Evolutionary conservation across 1,139 yeast genomes (phyloP), one percentile per base, ranked within the genome.

Genomic region (Nadsonia starkeyi-henricii): DNA sequence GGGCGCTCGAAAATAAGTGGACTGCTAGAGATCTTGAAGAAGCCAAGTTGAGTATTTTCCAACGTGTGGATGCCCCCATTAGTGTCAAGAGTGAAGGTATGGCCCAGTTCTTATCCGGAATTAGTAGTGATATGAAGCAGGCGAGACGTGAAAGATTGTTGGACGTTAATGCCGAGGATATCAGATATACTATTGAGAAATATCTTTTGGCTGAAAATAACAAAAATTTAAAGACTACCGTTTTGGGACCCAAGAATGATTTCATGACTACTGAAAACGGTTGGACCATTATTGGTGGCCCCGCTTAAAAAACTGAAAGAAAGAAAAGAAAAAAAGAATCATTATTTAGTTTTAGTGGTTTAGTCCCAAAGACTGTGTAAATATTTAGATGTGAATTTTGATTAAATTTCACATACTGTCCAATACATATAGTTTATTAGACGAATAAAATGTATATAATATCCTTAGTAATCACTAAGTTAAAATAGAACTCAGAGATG

Each of bases 41-140:
- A 58, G 96, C 97, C 41, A 88, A 89, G 63, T 69, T 91, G 56
- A 78, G 94, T 12, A 78, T 91, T 42, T 91, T 91, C 77, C 98
- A 91, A 65, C 77, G 83, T 50, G 70, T 93, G 15, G 98, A 91
- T 67, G 88, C 96, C 1, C 98, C 98, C 12, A 72, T 78, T 45
- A 82, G 89, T 60, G 81, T 88, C 20, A 75, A 85, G 46, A 73
- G 78, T 44, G 96, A 91, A 63, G 95, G 96, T 20, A 69, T 77
- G 53, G 64, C 75, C 21, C 67, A 72, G 42, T 85, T 88, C 64
- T 70, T 76, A 48, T 78, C 80, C 54, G 86, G 84, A 0, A 73
- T 91, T 44, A 78, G 82, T 36, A 88, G 85, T 57, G 88, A 82
- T 42, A 74, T 84, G 81, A 77, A 82, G 60, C 96, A 89, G 63